A percentile compares a stretch with the other conserved stretches of the same genome.
Evolutionary conservation across 2,329 filamentous ascomycete genomes (phyloP).

Genomic region (Trichoderma hamatum): DNA sequence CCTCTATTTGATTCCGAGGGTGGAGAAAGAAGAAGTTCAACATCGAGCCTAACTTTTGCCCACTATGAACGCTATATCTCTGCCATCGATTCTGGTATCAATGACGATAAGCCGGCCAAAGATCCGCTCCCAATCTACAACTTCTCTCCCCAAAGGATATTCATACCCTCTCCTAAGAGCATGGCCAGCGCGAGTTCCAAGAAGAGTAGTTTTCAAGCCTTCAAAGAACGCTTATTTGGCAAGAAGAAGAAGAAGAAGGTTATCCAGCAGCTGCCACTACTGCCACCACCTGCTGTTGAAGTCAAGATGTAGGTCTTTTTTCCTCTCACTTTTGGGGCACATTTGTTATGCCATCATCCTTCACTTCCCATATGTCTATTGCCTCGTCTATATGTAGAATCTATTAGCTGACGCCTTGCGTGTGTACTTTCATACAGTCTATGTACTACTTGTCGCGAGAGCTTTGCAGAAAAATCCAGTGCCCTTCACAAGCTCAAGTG

Average conservation of each 20-base stretch:
- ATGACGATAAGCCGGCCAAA: slow-evolving; percentile 47
- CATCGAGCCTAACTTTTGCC: slow-evolving; percentile 50
- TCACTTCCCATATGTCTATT: neutral
- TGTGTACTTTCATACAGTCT: slow-evolving; percentile 1
- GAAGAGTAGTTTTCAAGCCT: slow-evolving; percentile 49
- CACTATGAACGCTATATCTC: slow-evolving; percentile 57
- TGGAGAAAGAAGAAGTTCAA: slow-evolving; percentile 32
- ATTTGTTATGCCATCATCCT: neutral
- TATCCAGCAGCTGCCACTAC: slow-evolving; percentile 30
- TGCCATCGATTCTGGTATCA: slow-evolving; percentile 46
- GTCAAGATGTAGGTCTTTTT: slow-evolving; percentile 39
- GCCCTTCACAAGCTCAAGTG: slow-evolving; percentile 57
- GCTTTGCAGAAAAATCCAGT: slow-evolving; percentile 47
- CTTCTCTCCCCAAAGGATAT: slow-evolving; percentile 36
- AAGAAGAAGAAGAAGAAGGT: slow-evolving; percentile 47
- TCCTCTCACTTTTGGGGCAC: too few species aligned
- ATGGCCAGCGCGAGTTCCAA: slow-evolving; percentile 50
- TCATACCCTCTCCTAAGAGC: slow-evolving; percentile 40
- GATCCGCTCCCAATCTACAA: slow-evolving; percentile 39
- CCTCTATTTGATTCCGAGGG: slow-evolving; percentile 27
- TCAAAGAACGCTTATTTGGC: slow-evolving; percentile 47
- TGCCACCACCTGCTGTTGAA: slow-evolving; percentile 31
- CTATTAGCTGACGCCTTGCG: neutral
- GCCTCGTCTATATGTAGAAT: neutral
- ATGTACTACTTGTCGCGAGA: slow-evolving; percentile 54